Conservation (phyloP, 495 filamentous ascomycete species). For the Evansstolkia leycettana region DNA sequence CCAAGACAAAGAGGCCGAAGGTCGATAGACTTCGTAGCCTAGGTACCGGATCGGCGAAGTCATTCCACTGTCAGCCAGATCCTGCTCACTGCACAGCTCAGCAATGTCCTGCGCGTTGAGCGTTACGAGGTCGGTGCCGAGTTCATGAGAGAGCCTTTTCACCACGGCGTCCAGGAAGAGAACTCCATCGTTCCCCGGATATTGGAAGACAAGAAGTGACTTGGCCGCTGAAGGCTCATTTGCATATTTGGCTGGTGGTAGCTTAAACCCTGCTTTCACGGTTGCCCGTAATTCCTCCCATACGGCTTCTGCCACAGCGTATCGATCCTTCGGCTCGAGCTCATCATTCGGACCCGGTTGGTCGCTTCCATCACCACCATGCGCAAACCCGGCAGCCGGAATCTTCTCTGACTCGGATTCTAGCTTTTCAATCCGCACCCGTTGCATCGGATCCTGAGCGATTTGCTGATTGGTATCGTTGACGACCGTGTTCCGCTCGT, state of each 20-base stretch:
- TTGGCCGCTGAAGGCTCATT: constrained; percentile 42
- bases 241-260: constrained; percentile 29
- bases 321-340: constrained; percentile 13
- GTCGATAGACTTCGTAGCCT: constrained; percentile 51
- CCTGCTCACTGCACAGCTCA: constrained; percentile 61
- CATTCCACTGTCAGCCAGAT: constrained; percentile 31
- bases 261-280: constrained; percentile 26
- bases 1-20: constrained; percentile 14
- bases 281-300: constrained; percentile 31
- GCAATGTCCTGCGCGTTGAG: constrained; percentile 73
- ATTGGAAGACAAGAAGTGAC: constrained; percentile 54
- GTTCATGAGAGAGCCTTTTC: constrained; percentile 41
- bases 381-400: constrained; percentile 3
- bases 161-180: constrained; percentile 47
- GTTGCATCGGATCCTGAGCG: constrained; percentile 7
- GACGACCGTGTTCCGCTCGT: constrained; percentile 21
- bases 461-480: constrained; percentile 3
- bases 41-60: constrained; percentile 39
- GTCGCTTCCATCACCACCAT: constrained; percentile 14
- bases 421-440: constrained; percentile 16
- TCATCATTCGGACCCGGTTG: constrained; percentile 7
- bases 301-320: constrained; percentile 21
- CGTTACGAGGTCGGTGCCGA: constrained; percentile 63
- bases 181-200: constrained; percentile 45
- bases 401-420: constrained; percentile 5